phyloP scores from a whole-genome alignment of 371 early-diverging fungal genomes.

The Mucor lusitanicus region DNA sequence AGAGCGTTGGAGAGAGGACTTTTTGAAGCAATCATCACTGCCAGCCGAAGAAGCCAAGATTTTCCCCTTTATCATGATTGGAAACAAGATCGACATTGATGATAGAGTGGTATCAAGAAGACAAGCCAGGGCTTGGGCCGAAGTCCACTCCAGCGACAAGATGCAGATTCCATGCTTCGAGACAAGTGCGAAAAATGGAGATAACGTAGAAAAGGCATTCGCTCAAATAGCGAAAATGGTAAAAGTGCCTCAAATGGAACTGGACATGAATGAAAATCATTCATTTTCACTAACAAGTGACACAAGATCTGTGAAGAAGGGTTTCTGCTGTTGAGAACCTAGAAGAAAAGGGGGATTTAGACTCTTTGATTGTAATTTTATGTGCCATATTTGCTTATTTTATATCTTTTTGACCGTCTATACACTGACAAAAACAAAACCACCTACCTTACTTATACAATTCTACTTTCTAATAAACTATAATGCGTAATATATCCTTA shows the following conservation, averaged over 20 bases:
- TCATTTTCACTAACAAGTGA: conserved; percentile 23
- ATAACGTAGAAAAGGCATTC: conserved; percentile 92
- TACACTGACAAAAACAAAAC: background rate
- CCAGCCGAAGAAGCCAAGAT: conserved; percentile 76
- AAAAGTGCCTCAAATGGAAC: conserved; percentile 56
- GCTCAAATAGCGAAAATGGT: conserved; percentile 77
- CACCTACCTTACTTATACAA: background rate
- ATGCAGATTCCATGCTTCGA: conserved; percentile 86
- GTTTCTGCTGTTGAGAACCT: conserved; percentile 15
- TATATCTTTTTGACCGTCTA: background rate
- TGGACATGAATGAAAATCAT: conserved; percentile 45
- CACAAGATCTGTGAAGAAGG: conserved; percentile 2
- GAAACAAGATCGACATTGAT: conserved; percentile 96
- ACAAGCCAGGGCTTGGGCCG: conserved; percentile 57
- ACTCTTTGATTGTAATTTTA: background rate
- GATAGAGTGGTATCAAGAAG: conserved; percentile 76
- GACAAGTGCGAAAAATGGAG: conserved; percentile 91
- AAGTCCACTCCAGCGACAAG: conserved; percentile 41
- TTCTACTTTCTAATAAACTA: background rate
- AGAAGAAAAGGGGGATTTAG: background rate
- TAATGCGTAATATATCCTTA: background rate
- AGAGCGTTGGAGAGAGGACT: conserved; percentile 92
- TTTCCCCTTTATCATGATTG: conserved; percentile 88
- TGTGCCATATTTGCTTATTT: background rate
- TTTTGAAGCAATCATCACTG: conserved; percentile 69